phyloP scores from a whole-genome alignment of 768 basidiomycete species.

The Lyophyllum atratum region DNA sequence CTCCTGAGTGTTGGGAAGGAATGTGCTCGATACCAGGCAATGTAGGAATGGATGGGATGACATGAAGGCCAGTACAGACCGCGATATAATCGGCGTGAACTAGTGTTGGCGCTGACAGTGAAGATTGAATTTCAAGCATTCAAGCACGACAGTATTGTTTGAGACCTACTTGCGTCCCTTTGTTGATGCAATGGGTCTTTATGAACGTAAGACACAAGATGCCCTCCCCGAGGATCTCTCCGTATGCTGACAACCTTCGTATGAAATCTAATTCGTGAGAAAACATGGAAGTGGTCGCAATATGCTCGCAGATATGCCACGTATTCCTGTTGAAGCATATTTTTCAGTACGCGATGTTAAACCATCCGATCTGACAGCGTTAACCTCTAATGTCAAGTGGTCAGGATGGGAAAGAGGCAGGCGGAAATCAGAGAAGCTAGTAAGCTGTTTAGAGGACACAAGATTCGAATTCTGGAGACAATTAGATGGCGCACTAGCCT shows the following conservation, averaged over 20 bases:
- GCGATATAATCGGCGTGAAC: constrained; percentile 44
- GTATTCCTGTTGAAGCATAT: constrained; percentile 41
- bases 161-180: constrained; percentile 30
- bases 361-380: background rate
- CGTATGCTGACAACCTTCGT: constrained; percentile 41
- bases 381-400: constrained; percentile 45
- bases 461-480: constrained; percentile 43
- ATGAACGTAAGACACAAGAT: constrained; percentile 35
- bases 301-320: constrained; percentile 53
- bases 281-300: constrained; percentile 41
- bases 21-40: constrained; percentile 51
- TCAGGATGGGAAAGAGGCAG: constrained; percentile 46
- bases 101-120: constrained; percentile 23
- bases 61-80: constrained; percentile 59
- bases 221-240: constrained; percentile 33
- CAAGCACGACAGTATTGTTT: background rate
- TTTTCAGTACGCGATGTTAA: background rate
- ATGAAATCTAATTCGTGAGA: constrained; percentile 35
- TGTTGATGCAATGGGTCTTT: constrained; percentile 17
- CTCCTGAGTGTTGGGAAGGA: constrained; percentile 21
- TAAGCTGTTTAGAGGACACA: constrained; percentile 62
- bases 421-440: constrained; percentile 61
- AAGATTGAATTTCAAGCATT: background rate
- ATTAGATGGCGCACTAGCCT: background rate
- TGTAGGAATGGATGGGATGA: constrained; percentile 49